Evolutionary conservation across 2,329 filamentous ascomycete genomes (phyloP).

Genomic region (Colletotrichum filicis): DNA sequence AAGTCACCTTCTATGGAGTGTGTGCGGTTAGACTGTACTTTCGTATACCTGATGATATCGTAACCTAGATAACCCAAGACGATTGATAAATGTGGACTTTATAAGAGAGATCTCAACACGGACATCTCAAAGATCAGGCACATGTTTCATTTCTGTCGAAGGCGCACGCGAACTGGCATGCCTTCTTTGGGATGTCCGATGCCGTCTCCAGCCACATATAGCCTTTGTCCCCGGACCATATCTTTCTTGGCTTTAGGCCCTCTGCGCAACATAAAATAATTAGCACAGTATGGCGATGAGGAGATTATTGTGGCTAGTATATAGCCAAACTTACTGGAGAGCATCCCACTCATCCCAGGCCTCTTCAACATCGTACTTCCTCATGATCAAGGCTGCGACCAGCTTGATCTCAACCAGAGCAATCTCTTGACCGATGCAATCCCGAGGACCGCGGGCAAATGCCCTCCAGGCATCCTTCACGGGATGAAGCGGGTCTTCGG

Average conservation of each 20-base stretch:
- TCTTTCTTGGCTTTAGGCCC: conserved; percentile 39
- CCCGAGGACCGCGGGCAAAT: conserved; percentile 64
- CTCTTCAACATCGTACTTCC: conserved; percentile 16
- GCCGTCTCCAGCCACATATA: conserved; percentile 42
- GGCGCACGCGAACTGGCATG: conserved; percentile 48
- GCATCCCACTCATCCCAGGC: conserved; percentile 54
- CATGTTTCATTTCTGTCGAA: conserved; percentile 25
- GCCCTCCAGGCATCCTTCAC: conserved; percentile 58
- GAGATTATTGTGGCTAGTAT: not conserved
- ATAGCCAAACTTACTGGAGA: conserved; percentile 40
- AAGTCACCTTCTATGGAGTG: too few relatives aligned
- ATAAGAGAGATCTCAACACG: too few relatives aligned
- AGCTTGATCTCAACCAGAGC: conserved; percentile 64
- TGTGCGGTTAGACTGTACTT: too few relatives aligned
- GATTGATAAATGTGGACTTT: too few relatives aligned
- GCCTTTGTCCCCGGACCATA: conserved; percentile 42
- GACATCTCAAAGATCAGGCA: too few relatives aligned
- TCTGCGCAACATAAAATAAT: not conserved
- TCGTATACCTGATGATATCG: too few relatives aligned
- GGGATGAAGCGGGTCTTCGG: conserved; percentile 33
- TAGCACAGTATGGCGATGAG: not conserved
- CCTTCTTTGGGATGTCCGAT: conserved; percentile 49
- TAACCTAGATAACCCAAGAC: too few relatives aligned
- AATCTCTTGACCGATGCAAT: conserved; percentile 67
- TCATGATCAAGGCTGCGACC: conserved; percentile 15